Percentiles rank a stretch among this genome's conserved stretches.
Conservation (phyloP, 495 filamentous ascomycete species). For the Stereocaulon alpinum region DNA sequence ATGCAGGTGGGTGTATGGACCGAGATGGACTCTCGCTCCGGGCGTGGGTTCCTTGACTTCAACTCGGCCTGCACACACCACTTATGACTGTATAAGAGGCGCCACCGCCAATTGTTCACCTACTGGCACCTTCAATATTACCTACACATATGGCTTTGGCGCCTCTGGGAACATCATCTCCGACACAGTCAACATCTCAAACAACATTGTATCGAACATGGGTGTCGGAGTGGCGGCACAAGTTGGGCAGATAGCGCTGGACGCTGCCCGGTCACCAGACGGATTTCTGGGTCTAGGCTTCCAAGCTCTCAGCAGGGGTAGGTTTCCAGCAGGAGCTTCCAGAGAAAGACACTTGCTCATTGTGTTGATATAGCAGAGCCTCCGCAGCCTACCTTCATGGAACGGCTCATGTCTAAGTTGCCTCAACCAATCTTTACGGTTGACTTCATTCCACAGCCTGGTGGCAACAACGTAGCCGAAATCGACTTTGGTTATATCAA, state of each 20-base stretch:
- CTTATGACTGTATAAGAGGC: not conserved
- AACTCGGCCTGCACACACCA: not conserved
- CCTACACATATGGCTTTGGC: not conserved
- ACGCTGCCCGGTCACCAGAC: not conserved
- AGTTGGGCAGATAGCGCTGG: not conserved
- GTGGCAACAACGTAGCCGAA: not conserved
- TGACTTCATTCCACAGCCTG: not conserved
- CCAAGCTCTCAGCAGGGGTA: not conserved
- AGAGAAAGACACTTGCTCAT: not conserved
- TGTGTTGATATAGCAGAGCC: not conserved
- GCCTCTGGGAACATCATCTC: not conserved
- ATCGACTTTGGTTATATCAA: not conserved
- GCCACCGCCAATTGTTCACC: not conserved
- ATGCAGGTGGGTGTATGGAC: not conserved
- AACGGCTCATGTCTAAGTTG: not conserved
- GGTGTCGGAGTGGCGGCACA: not conserved
- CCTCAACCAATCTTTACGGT: not conserved
- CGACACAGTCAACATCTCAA: constrained; percentile 1
- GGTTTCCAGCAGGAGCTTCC: not conserved
- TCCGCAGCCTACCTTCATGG: not conserved
- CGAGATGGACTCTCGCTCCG: not conserved
- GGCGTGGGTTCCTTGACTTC: not conserved
- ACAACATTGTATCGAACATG: not conserved
- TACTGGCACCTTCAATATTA: not conserved
- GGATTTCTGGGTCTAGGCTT: not conserved